Evolutionary conservation across 495 filamentous ascomycete species (phyloP).

Genomic region (Penicillium bialowiezense): DNA sequence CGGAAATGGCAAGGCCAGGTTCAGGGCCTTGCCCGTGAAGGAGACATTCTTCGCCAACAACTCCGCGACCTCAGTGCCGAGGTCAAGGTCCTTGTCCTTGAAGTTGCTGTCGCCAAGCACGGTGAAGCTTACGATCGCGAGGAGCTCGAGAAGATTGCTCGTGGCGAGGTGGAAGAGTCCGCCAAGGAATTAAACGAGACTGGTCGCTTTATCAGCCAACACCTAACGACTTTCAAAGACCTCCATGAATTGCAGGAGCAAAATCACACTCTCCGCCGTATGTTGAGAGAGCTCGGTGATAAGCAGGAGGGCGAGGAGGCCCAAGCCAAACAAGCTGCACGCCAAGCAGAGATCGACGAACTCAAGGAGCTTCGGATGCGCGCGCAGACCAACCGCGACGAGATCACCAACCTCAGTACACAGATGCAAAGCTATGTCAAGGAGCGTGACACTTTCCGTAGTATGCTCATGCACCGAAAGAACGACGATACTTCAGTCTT

Average conservation of each 20-base stretch:
- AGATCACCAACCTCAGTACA: conserved; percentile 72
- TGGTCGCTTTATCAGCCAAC: conserved; percentile 79
- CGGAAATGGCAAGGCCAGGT: conserved; percentile 73
- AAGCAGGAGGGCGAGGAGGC: conserved; percentile 92
- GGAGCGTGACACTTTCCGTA: conserved; percentile 95
- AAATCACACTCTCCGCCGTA: conserved; percentile 76
- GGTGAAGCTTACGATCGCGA: conserved; percentile 70
- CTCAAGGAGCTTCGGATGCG: conserved; percentile 65
- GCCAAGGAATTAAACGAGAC: conserved; percentile 66
- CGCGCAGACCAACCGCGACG: conserved; percentile 60
- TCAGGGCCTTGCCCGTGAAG: conserved; percentile 66
- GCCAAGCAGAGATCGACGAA: conserved; percentile 70
- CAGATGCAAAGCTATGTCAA: conserved; percentile 89
- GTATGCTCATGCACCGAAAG: conserved; percentile 76
- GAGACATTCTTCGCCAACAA: conserved; percentile 77
- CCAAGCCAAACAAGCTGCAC: conserved; percentile 61
- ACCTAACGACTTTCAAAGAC: conserved; percentile 77
- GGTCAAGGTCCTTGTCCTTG: conserved; percentile 82
- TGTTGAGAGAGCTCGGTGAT: conserved; percentile 78
- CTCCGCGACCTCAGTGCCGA: conserved; percentile 89
- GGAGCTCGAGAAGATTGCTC: conserved; percentile 70
- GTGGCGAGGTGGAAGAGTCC: conserved; percentile 58
- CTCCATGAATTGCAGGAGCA: conserved; percentile 83
- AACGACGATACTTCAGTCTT: conserved; percentile 61
- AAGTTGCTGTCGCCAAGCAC: conserved; percentile 73